Conservation (phyloP, 345 rosid genomes). For the Carallia pectinifolia region DNA sequence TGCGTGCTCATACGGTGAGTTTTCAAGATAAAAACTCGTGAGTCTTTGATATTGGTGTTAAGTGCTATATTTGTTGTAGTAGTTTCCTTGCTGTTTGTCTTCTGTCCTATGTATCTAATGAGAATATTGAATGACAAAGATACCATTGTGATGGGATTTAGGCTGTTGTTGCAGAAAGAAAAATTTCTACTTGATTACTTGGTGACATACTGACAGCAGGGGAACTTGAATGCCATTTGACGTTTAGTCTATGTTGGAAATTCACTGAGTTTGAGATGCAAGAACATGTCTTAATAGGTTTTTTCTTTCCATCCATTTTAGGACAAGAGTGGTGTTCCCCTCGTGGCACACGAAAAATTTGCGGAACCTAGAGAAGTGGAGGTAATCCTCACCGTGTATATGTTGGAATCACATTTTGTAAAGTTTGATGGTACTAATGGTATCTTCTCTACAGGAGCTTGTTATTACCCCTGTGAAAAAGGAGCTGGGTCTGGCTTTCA, state of each 20-base stretch:
- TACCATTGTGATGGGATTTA: too few relatives aligned
- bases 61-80: background rate
- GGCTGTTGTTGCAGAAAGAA: too few relatives aligned
- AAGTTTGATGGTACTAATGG: background rate
- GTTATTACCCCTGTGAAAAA: conserved; percentile 72
- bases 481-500: conserved; percentile 83
- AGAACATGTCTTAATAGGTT: background rate
- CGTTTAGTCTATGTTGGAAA: background rate
- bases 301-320: conserved; percentile 16
- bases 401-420: background rate
- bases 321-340: conserved; percentile 81
- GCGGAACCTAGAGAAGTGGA: conserved; percentile 87
- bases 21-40: background rate
- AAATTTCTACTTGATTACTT: too few relatives aligned
- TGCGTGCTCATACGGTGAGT: conserved; percentile 74
- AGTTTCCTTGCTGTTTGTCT: background rate
- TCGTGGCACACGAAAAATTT: conserved; percentile 82
- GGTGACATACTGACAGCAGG: too few relatives aligned
- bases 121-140: too few relatives aligned
- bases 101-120: too few relatives aligned
- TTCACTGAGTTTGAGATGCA: too few relatives aligned
- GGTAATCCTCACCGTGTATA: conserved; percentile 34
- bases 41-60: background rate
- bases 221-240: background rate
- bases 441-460: conserved; percentile 49